Evolutionary conservation across 192 early-diverging fungal species (phyloP), one percentile per base, ranked within the genome.

Genomic region (Backusella westeae): DNA sequence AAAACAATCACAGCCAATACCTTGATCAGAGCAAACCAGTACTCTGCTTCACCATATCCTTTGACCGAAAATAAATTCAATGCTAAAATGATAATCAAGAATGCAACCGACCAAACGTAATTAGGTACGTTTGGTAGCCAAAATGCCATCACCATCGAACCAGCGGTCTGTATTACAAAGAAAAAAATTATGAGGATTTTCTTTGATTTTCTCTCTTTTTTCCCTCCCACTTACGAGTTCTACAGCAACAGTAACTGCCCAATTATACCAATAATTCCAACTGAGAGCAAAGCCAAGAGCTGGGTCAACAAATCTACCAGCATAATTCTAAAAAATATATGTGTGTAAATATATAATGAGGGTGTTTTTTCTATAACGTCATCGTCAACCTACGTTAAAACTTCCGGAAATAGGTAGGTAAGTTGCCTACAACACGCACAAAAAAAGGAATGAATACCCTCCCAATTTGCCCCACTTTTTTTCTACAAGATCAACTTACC

Each of bases 1-100:
- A 98, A 97, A 34, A 96, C 79, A 53, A 94, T 72, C 53, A 96
- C 91, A 0, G 94, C 89, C n/a, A 94, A 73, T 56, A 98, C 90
- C 83, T 98, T 98, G 80, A 94, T 86, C 17, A 91, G 32, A 15
- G 92, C 87, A 77, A 98, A 89, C 91, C 91, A 92, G 83, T 94
- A 98, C 78, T 98, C 96, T 6, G 89, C 84, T 80, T 98, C 96
- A 74, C 95, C 96, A 87, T 94, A 98, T 21, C 92, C 91, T 63
- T 84, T 85, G 12, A 94, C 93, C 4, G 91, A 88, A 35, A 94
- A 76, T 0, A 91, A 76, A 77, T 98, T 96, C 29, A 98, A 81
- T 35, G 78, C 38, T 44, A 94, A 81, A 77, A 98, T 92, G 0
- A 92, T 67, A 1, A 87, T 23, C 17, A 96, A 80, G 56, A 93